Percentiles rank a stretch among this genome's conserved stretches.
Conservation (phyloP, 2,329 filamentous ascomycete species). For the Cladosporium austrohemisphaericum region DNA sequence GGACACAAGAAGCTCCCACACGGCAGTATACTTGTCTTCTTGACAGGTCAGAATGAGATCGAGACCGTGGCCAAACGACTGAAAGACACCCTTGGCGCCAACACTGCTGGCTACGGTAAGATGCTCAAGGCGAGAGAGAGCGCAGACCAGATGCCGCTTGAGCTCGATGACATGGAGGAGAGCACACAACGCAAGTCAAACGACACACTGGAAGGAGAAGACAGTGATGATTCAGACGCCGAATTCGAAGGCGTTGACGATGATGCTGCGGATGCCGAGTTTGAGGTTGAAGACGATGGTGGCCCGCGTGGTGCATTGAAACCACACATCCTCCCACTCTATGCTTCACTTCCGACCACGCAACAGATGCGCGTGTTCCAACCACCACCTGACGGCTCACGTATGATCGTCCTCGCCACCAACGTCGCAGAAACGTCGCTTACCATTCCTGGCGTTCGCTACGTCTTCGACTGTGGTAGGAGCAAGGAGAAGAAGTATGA, state of each 20-base stretch:
- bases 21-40: conserved; percentile 87
- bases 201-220: conserved; percentile 39
- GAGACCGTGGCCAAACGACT: conserved; percentile 74
- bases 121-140: conserved; percentile 14
- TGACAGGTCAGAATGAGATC: conserved; percentile 94
- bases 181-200: conserved; percentile 48
- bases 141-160: conserved; percentile 54
- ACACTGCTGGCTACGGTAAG: conserved; percentile 35
- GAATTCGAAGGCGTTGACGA: conserved; percentile 58
- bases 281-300: conserved; percentile 48
- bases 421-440: conserved; percentile 97
- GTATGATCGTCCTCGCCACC: conserved; percentile 85
- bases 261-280: conserved; percentile 55
- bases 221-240: conserved; percentile 51
- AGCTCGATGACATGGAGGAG: conserved; percentile 83
- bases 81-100: conserved; percentile 61
- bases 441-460: conserved; percentile 91
- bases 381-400: conserved; percentile 69
- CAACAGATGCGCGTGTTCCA: conserved; percentile 92
- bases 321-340: conserved; percentile 88
- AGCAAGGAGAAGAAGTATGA: conserved; percentile 92
- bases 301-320: conserved; percentile 57
- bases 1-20: conserved; percentile 87
- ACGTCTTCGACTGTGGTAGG: conserved; percentile 91
- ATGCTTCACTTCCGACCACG: conserved; percentile 83